A percentile compares a stretch with the other conserved stretches of the same genome.
Evolutionary conservation across 2,329 filamentous ascomycete species (phyloP).

Genomic region (Coniochaeta hoffmannii): DNA sequence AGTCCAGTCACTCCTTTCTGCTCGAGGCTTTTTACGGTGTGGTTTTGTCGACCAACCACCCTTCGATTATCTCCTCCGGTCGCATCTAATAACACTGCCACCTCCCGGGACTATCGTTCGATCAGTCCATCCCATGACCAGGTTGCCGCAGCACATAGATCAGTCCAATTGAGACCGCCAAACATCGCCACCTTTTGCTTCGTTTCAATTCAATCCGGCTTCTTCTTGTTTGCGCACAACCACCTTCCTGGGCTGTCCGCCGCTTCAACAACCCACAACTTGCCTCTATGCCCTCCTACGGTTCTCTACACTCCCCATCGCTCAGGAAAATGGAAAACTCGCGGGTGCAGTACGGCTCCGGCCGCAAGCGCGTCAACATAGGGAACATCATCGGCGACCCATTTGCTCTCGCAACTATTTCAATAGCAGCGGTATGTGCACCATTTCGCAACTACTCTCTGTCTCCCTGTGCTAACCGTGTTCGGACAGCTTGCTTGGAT

Average conservation of each 20-base stretch:
- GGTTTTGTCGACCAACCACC: not conserved
- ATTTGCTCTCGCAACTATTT: conserved; percentile 89
- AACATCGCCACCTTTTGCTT: conserved; percentile 1
- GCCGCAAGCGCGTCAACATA: conserved; percentile 59
- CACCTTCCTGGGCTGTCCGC: conserved; percentile 8
- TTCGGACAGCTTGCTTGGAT: conserved; percentile 76
- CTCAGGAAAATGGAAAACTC: conserved; percentile 74
- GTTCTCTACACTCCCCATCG: conserved; percentile 65
- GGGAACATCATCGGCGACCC: conserved; percentile 94
- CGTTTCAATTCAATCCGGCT: not conserved
- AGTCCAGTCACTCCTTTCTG: conserved; percentile 3
- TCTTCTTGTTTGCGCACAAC: not conserved
- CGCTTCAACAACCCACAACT: conserved; percentile 4
- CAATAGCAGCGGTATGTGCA: conserved; percentile 79
- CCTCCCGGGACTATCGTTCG: too few species aligned
- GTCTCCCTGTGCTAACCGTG: conserved; percentile 6
- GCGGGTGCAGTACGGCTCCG: conserved; percentile 44
- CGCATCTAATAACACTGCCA: not conserved
- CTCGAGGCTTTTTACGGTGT: not conserved
- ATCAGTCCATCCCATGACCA: not conserved
- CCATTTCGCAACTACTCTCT: not conserved
- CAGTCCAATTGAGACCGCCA: not conserved
- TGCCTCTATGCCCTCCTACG: conserved; percentile 66
- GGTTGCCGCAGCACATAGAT: not conserved
- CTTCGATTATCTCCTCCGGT: not conserved